Conservation (phyloP, 768 basidiomycete genomes). For the Lentinula raphanica region DNA sequence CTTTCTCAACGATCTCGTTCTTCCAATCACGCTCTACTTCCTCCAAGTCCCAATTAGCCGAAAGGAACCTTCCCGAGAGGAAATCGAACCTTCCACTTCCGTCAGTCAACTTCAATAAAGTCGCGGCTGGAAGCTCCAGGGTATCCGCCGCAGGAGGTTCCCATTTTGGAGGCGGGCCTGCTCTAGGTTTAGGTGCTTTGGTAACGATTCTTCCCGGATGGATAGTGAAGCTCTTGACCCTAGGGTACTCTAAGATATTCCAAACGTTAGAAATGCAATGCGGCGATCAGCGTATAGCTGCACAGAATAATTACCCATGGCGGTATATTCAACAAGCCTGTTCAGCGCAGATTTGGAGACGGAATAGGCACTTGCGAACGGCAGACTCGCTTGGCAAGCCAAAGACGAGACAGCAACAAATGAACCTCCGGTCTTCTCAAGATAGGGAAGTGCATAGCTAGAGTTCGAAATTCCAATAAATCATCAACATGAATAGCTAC, state of each 20-base stretch:
- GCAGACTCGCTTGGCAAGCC: constrained; percentile 10
- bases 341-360: constrained; percentile 11
- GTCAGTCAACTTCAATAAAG: constrained; percentile 13
- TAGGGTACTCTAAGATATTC: constrained; percentile 10
- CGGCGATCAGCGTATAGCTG: too few species aligned
- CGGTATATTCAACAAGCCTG: constrained; percentile 9
- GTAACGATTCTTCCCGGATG: constrained; percentile 12
- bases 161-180: background rate
- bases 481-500: too few species aligned
- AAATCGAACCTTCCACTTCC: constrained; percentile 15
- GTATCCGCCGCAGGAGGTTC: constrained; percentile 10
- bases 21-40: constrained; percentile 10
- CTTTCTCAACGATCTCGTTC: constrained; percentile 10
- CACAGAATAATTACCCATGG: background rate
- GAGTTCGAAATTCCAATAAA: background rate
- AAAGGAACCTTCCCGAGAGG: constrained; percentile 15
- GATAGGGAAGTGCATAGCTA: constrained; percentile 10
- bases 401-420: constrained; percentile 9
- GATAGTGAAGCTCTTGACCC: constrained; percentile 10
- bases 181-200: constrained; percentile 7
- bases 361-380: constrained; percentile 13
- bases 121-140: constrained; percentile 15
- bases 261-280: background rate
- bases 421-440: constrained; percentile 9
- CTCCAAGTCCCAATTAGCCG: constrained; percentile 12